phyloP scores from a whole-genome alignment of 805 yeast genomes.

The Hanseniaspora thailandica region DNA sequence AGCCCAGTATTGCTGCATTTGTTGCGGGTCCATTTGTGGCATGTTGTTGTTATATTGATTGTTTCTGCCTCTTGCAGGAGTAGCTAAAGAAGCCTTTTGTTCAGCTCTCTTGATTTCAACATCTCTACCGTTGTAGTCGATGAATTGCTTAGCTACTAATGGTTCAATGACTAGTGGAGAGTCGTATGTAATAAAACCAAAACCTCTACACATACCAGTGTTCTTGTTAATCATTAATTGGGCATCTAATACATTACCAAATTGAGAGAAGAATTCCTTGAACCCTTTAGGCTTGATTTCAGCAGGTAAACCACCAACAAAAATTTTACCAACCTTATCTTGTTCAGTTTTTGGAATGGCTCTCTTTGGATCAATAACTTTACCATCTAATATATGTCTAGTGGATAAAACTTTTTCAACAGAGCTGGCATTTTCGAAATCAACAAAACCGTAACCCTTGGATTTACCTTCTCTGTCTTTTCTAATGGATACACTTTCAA shows the following conservation, averaged over 20 bases:
- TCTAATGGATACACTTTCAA: constrained; percentile 82
- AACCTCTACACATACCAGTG: constrained; percentile 92
- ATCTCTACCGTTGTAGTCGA: constrained; percentile 73
- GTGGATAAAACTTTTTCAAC: constrained; percentile 78
- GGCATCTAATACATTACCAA: constrained; percentile 87
- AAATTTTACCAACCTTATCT: constrained; percentile 90
- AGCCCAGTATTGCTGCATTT: constrained; percentile 54
- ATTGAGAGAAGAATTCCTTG: constrained; percentile 71
- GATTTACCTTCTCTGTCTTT: constrained; percentile 84
- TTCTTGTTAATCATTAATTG: constrained; percentile 96
- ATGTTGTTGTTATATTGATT: constrained; percentile 33
- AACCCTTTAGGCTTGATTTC: constrained; percentile 88
- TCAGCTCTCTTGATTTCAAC: constrained; percentile 79
- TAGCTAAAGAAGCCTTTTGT: constrained; percentile 39
- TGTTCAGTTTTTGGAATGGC: constrained; percentile 97
- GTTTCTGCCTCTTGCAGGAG: constrained; percentile 33
- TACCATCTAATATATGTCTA: constrained; percentile 86
- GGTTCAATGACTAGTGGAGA: constrained; percentile 87
- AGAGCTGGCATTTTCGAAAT: constrained; percentile 67
- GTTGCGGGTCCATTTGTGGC: constrained; percentile 35
- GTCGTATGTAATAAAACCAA: constrained; percentile 92
- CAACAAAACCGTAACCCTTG: constrained; percentile 88
- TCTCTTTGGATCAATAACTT: constrained; percentile 91
- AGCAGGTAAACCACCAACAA: constrained; percentile 93
- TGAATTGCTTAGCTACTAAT: constrained; percentile 69